Base-by-base conservation (phyloP, 805 yeast species). In the Wickerhamomyces tratensis region DNA sequence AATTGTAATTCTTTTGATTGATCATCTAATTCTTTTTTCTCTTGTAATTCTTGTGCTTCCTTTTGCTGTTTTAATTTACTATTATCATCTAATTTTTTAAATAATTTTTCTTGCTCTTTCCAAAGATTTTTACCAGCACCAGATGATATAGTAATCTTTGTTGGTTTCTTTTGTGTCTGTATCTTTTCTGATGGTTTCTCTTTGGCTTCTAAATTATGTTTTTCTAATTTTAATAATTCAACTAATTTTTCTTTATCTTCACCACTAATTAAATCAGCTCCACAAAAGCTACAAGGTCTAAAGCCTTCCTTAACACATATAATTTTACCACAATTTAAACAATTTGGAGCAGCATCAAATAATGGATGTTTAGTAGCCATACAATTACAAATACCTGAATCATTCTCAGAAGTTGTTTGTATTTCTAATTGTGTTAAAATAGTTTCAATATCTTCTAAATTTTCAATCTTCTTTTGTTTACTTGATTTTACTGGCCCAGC, bases 261-360 rank as follows among this genome's bases (percentile, higher is more conserved):
- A 10, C 62, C 57, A 6, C 78, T 69, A 15, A 93, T 67, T 36
- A 93, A 62, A 33, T 78, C 82, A 26, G 69, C 58, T 0, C 87
- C 86, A 64, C 98, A 93, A 47, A 64, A 83, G 2, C 93, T 73
- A 56, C 99, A 93, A 5, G 93, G 93, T 46, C 89, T 93, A 25
- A 86, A 65, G 0, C 98, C 98, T 56, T 93, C 98, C 51, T 80
- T 81, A 5, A 74, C 71, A 65, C 99, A 93, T 3, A 93, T 86
- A 36, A 93, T 86, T 59, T 88, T 86, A 10, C 99, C 99, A 59
- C 99, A 93, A 46, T 83, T 79, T 36, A 93, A 63, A 54, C 99
- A 93, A 58, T 93, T 93, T 1, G 98, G 98, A 3, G 94, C 93
- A 48, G 83, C 73, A 43, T 86, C 94, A 48, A 87, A 83, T 30